A percentile compares a stretch with the other conserved stretches of the same genome.
phyloP scores from a whole-genome alignment of 345 rosid genomes.

The Arabis alpina region DNA sequence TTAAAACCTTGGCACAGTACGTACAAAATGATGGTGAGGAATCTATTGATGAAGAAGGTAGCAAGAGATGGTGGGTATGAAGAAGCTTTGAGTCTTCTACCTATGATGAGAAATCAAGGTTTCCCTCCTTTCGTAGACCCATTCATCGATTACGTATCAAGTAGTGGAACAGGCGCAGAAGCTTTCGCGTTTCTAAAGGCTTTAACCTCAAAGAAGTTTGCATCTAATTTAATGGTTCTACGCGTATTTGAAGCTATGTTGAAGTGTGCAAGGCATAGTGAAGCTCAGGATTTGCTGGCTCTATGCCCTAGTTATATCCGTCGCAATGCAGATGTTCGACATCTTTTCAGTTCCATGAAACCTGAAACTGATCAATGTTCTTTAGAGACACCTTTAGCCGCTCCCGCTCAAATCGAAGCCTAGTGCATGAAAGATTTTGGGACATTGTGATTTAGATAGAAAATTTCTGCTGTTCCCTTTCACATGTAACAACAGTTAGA shows the following conservation, averaged over 20 bases:
- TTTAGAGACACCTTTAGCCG: constrained; percentile 33
- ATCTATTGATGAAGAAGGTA: constrained; percentile 61
- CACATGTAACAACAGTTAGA: not conserved
- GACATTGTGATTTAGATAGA: not conserved
- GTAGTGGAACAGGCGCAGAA: constrained; percentile 63
- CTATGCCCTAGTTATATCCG: constrained; percentile 68
- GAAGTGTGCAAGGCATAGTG: constrained; percentile 62
- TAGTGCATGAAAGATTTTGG: not conserved
- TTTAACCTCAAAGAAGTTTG: constrained; percentile 70
- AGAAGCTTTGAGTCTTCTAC: constrained; percentile 65
- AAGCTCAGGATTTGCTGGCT: constrained; percentile 77
- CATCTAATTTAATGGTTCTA: constrained; percentile 67
- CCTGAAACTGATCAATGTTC: constrained; percentile 40
- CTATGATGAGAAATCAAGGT: constrained; percentile 73
- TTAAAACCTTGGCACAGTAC: constrained; percentile 71
- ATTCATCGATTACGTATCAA: constrained; percentile 63
- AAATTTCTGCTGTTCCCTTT: not conserved
- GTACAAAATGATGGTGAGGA: constrained; percentile 63
- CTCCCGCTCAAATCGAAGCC: constrained; percentile 56
- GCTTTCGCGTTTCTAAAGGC: constrained; percentile 66
- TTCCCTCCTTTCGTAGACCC: constrained; percentile 81
- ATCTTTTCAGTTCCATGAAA: constrained; percentile 63
- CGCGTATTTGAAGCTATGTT: constrained; percentile 67
- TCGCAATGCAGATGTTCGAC: constrained; percentile 74
- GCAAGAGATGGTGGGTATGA: constrained; percentile 66